Percentiles rank a stretch among this genome's conserved stretches.
phyloP scores from a whole-genome alignment of 148 eudicot species.

The Spergularia bocconei region DNA sequence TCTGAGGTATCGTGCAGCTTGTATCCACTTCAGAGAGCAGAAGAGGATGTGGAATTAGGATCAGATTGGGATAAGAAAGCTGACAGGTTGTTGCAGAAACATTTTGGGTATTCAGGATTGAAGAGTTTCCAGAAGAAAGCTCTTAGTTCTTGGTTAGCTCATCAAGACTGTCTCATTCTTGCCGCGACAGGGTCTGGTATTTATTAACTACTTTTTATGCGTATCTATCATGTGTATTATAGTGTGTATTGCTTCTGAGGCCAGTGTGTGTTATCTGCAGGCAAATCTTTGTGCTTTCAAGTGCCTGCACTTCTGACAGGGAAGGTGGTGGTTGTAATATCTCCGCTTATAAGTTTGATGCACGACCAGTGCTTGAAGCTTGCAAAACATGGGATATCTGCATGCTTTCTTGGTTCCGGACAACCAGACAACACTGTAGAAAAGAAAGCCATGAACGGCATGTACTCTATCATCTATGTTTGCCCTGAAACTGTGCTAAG shows the following conservation, averaged over 20 bases:
- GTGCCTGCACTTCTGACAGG: slow-evolving; percentile 86
- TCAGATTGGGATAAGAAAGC: slow-evolving; percentile 59
- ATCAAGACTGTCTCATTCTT: slow-evolving; percentile 83
- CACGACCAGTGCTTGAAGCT: slow-evolving; percentile 95
- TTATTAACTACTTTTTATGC: slow-evolving; percentile 1
- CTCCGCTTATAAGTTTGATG: slow-evolving; percentile 97
- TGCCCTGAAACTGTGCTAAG: slow-evolving; percentile 93
- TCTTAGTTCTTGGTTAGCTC: slow-evolving; percentile 61
- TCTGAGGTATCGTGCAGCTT: slow-evolving; percentile 2
- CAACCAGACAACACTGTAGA: slow-evolving; percentile 77
- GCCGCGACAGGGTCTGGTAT: slow-evolving; percentile 98
- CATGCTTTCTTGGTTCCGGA: slow-evolving; percentile 97
- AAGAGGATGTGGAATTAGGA: slow-evolving; percentile 41
- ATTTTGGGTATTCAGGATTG: slow-evolving; percentile 69
- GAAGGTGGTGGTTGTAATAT: slow-evolving; percentile 85
- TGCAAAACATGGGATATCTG: slow-evolving; percentile 81
- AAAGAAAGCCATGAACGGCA: slow-evolving; percentile 83
- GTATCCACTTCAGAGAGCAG: slow-evolving; percentile 16
- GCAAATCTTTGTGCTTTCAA: slow-evolving; percentile 94
- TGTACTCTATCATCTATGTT: slow-evolving; percentile 67
- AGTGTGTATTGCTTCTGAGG: background rate
- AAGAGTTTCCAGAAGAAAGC: slow-evolving; percentile 88
- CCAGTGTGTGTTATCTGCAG: slow-evolving; percentile 37
- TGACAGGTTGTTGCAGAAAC: slow-evolving; percentile 45
- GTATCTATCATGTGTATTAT: background rate